Percentiles rank a stretch among this genome's conserved stretches.
Conservation (phyloP, 768 basidiomycete genomes). For the Auricularia sp. region DNA sequence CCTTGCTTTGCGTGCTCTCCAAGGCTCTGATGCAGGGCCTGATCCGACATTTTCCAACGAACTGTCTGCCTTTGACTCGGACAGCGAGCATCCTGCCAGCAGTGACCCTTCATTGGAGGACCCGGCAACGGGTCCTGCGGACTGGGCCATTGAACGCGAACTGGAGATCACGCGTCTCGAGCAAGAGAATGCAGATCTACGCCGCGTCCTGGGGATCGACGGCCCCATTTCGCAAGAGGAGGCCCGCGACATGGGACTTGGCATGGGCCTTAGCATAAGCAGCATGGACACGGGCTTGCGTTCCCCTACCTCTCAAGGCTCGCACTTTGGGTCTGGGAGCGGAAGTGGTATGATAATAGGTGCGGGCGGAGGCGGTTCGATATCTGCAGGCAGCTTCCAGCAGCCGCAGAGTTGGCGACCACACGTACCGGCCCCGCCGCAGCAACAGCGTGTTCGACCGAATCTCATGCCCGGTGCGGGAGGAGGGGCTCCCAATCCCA, state of each 20-base stretch:
- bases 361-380: background rate
- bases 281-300: background rate
- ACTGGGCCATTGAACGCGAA: slow-evolving; percentile 88
- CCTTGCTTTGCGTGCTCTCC: slow-evolving; percentile 59
- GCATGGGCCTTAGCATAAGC: background rate
- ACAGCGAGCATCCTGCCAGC: background rate
- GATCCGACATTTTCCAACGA: slow-evolving; percentile 8
- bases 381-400: background rate
- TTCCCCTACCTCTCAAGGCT: background rate
- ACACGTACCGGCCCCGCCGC: background rate
- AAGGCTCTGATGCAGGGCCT: slow-evolving; percentile 27
- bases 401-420: background rate
- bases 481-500: background rate
- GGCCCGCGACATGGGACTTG: background rate
- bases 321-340: background rate
- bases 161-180: slow-evolving; percentile 74
- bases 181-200: slow-evolving; percentile 71
- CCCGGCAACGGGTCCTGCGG: slow-evolving; percentile 28
- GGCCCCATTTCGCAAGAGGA: background rate
- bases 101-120: slow-evolving; percentile 12
- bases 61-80: background rate
- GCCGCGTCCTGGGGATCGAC: slow-evolving; percentile 60
- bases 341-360: background rate
- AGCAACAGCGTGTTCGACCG: background rate
- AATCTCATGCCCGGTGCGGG: background rate